Evolutionary conservation across 225 moss, liverwort and hornwort species (phyloP).

Genomic region (Physcomitrellopsis africana): DNA sequence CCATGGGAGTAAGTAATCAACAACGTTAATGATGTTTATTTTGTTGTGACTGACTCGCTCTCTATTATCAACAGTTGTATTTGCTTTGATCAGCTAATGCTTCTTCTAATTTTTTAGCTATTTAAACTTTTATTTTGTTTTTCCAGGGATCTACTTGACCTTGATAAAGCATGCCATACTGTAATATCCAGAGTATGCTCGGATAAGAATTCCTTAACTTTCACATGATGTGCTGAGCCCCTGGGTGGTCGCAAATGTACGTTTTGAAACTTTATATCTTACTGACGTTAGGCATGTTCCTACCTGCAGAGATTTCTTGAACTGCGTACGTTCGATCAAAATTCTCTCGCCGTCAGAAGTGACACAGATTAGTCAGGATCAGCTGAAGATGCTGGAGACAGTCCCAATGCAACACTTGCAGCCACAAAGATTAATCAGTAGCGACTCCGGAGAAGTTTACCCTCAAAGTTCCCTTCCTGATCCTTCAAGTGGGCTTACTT

Average conservation of each 20-base stretch:
- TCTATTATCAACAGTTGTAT: neutral
- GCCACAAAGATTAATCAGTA: slow-evolving; percentile 41
- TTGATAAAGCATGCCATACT: neutral
- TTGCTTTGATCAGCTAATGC: slow-evolving; percentile 9
- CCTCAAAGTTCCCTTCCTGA: slow-evolving; percentile 41
- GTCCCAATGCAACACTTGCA: slow-evolving; percentile 56
- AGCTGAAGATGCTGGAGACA: slow-evolving; percentile 69
- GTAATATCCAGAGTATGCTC: slow-evolving; percentile 2
- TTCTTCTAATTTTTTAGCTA: neutral
- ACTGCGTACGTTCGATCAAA: slow-evolving; percentile 90
- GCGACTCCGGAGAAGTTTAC: slow-evolving; percentile 47
- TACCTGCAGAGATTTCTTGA: slow-evolving; percentile 85
- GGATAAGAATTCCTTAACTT: slow-evolving; percentile 13
- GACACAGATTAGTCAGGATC: slow-evolving; percentile 81
- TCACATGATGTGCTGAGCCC: slow-evolving; percentile 4
- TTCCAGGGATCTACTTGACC: slow-evolving; percentile 10
- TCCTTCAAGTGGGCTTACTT: slow-evolving; percentile 33
- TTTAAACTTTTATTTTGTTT: slow-evolving; percentile 16
- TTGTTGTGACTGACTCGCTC: neutral
- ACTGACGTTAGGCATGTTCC: slow-evolving; percentile 15
- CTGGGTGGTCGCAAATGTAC: slow-evolving; percentile 23
- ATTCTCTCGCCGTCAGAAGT: slow-evolving; percentile 93
- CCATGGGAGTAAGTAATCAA: slow-evolving; percentile 92
- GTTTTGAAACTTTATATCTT: slow-evolving; percentile 18
- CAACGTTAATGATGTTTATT: slow-evolving; percentile 6